Percentiles rank a stretch among this genome's conserved stretches.
phyloP scores from a whole-genome alignment of 1,284 basidiomycete genomes.

The Leccinum pachyderme region DNA sequence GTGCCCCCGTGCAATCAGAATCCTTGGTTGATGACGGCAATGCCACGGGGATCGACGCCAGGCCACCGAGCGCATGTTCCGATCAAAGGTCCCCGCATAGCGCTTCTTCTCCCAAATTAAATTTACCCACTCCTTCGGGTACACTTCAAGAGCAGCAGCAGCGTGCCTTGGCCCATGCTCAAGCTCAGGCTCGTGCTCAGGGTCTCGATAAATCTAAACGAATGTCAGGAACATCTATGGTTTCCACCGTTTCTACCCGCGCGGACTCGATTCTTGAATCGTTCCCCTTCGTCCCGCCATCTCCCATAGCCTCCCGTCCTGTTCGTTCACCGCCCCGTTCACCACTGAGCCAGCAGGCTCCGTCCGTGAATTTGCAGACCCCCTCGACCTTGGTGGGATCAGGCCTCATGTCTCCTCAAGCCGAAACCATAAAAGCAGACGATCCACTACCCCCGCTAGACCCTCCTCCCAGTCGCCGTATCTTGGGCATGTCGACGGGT shows the following conservation, averaged over 20 bases:
- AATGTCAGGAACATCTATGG: constrained; percentile 59
- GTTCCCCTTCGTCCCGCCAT: constrained; percentile 83
- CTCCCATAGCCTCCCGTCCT: constrained; percentile 75
- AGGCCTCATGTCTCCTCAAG: constrained; percentile 11
- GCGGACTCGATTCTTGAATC: constrained; percentile 80
- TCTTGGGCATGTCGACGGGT: constrained; percentile 64
- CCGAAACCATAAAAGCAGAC: constrained; percentile 17
- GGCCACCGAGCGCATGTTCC: constrained; percentile 39
- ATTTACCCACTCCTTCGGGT: constrained; percentile 35
- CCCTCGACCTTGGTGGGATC: constrained; percentile 30
- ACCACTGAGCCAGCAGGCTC: constrained; percentile 58
- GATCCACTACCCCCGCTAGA: constrained; percentile 39
- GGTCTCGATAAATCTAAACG: constrained; percentile 46
- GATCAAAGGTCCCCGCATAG: constrained; percentile 48
- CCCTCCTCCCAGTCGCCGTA: constrained; percentile 55
- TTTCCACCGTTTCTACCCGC: constrained; percentile 63
- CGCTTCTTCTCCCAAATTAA: constrained; percentile 59
- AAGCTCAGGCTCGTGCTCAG: constrained; percentile 57
- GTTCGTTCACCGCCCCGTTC: constrained; percentile 71
- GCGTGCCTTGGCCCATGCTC: constrained; percentile 51
- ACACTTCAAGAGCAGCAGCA: constrained; percentile 63
- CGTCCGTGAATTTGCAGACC: constrained; percentile 35
- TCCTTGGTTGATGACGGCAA: constrained; percentile 62
- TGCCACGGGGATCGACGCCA: constrained; percentile 63
- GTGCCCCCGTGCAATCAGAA: constrained; percentile 51